These are phyloP conservation scores for Daldinia bambusicola DNA, from an alignment of 495 filamentous ascomycete genomes.

Conservation along the genomic window DNA sequence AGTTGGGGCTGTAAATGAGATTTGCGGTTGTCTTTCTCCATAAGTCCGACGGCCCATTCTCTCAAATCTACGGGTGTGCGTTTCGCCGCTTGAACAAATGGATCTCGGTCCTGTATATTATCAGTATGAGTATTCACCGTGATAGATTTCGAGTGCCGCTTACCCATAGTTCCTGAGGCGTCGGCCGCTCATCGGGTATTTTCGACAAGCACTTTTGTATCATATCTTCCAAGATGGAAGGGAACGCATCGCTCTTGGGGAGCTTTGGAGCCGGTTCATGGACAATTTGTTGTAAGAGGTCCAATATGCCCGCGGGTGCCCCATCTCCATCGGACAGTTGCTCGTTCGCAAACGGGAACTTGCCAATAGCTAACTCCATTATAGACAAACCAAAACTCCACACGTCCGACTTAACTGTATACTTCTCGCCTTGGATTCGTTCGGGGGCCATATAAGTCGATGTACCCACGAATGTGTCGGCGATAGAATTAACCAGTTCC, in stretches of 20 bases:
- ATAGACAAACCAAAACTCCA: slow-evolving; percentile 97
- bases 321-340: slow-evolving; percentile 70
- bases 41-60: slow-evolving; percentile 89
- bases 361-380: slow-evolving; percentile 96
- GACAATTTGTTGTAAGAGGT: slow-evolving; percentile 96
- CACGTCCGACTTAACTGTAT: slow-evolving; percentile 97
- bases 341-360: slow-evolving; percentile 89
- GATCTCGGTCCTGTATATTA: slow-evolving; percentile 77
- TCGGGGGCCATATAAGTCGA: slow-evolving; percentile 99
- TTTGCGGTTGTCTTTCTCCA: slow-evolving; percentile 90
- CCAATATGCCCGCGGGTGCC: slow-evolving; percentile 92
- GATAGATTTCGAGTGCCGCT: slow-evolving; percentile 38
- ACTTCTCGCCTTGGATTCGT: slow-evolving; percentile 93
- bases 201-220: slow-evolving; percentile 95
- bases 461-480: slow-evolving; percentile 97
- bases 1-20: slow-evolving; percentile 81
- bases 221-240: slow-evolving; percentile 92
- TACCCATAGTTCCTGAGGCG: slow-evolving; percentile 85
- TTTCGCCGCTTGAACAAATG: slow-evolving; percentile 93
- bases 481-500: slow-evolving; percentile 95
- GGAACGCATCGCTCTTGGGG: slow-evolving; percentile 97
- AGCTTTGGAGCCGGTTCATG: slow-evolving; percentile 93
- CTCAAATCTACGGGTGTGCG: slow-evolving; percentile 90
- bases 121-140: slow-evolving; percentile 20
- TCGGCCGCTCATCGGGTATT: slow-evolving; percentile 84